Evolutionary conservation across 768 basidiomycete genomes (phyloP).

Genomic region (Suillus spraguei): DNA sequence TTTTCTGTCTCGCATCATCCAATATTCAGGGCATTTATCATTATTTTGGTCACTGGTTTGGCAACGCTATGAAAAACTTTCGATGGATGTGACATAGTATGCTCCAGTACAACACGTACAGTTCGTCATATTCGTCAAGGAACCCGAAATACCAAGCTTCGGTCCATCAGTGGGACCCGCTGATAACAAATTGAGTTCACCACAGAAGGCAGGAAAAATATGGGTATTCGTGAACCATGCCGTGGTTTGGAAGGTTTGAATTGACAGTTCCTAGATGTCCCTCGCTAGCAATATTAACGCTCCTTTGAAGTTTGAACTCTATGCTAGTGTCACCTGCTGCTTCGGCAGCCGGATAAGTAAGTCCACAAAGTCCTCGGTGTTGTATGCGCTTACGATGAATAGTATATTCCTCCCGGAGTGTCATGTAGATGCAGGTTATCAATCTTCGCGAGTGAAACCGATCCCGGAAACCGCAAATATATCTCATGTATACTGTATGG

Average conservation of each 20-base stretch:
- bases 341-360: slow-evolving; percentile 1
- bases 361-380: slow-evolving; percentile 8
- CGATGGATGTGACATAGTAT: background rate
- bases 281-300: background rate
- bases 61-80: background rate
- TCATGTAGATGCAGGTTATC: background rate
- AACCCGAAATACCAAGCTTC: slow-evolving; percentile 4
- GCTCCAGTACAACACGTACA: background rate
- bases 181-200: slow-evolving; percentile 9
- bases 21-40: slow-evolving; percentile 10
- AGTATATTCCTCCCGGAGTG: background rate
- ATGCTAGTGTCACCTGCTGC: background rate
- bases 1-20: slow-evolving; percentile 6
- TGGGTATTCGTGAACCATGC: background rate
- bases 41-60: slow-evolving; percentile 1
- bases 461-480: background rate
- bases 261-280: slow-evolving; percentile 5
- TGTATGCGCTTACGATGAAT: background rate
- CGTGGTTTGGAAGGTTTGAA: background rate
- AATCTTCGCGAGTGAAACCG: background rate
- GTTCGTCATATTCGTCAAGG: slow-evolving; percentile 1
- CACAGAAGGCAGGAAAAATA: background rate
- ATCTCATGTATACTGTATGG: background rate
- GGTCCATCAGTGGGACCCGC: background rate
- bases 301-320: slow-evolving; percentile 4